A percentile compares a stretch with the other conserved stretches of the same genome.
These are phyloP conservation scores for Cenococcum geophilum DNA, from an alignment of 495 filamentous ascomycete genomes.

Conservation along the genomic window DNA sequence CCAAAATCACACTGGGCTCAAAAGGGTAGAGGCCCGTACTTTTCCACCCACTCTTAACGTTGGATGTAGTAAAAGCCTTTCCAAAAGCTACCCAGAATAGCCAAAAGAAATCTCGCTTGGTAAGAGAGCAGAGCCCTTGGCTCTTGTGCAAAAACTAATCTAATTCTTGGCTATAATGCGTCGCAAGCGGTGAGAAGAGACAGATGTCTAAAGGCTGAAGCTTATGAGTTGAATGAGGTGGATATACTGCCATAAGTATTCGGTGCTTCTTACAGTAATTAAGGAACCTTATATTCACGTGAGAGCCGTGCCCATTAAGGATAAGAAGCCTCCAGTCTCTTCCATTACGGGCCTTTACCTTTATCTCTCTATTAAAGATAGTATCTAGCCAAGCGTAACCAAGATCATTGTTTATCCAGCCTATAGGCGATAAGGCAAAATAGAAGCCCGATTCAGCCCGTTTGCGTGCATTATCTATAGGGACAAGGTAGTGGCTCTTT, in stretches of 20 bases:
- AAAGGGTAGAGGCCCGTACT: neutral
- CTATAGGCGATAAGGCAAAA: too few relatives aligned
- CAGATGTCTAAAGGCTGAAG: slow-evolving; percentile 27
- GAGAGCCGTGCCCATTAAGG: slow-evolving; percentile 21
- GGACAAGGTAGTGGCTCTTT: neutral
- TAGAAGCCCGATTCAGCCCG: neutral
- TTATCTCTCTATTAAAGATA: too few relatives aligned
- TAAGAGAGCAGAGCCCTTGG: neutral
- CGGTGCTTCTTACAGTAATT: slow-evolving; percentile 17
- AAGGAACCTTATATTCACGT: slow-evolving; percentile 17
- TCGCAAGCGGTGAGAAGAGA: slow-evolving; percentile 1
- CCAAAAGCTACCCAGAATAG: neutral
- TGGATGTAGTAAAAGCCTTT: neutral
- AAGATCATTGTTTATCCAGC: too few relatives aligned
- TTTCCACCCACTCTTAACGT: neutral
- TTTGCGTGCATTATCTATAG: neutral
- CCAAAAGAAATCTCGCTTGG: slow-evolving; percentile 2
- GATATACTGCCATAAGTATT: slow-evolving; percentile 22
- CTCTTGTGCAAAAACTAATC: neutral
- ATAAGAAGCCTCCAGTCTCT: too few relatives aligned
- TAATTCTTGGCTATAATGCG: neutral
- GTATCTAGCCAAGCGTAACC: too few relatives aligned
- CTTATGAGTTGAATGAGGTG: slow-evolving; percentile 22
- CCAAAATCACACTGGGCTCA: neutral
- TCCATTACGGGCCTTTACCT: too few relatives aligned